Evolutionary conservation across 208 protist genomes (phyloP).

Genomic region (Trypanosoma cruzi): DNA sequence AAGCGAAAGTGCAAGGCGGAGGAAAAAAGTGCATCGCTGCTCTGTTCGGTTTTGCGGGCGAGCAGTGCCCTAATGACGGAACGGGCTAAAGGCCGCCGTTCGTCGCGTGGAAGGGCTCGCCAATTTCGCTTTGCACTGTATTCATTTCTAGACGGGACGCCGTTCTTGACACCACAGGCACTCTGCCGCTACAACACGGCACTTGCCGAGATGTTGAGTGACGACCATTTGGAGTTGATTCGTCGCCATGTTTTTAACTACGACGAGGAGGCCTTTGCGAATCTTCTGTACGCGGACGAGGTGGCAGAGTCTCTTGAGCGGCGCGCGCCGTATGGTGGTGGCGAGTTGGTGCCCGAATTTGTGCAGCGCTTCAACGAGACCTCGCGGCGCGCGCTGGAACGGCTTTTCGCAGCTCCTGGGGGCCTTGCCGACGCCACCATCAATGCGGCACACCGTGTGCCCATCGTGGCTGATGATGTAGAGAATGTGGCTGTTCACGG

Average conservation of each 20-base stretch:
- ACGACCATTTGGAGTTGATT: slow-evolving; percentile 70
- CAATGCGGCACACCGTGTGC: slow-evolving; percentile 6
- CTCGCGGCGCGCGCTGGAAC: slow-evolving; percentile 21
- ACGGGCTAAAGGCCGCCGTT: background rate
- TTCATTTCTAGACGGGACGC: slow-evolving; percentile 79
- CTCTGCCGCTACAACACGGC: slow-evolving; percentile 80
- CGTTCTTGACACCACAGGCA: slow-evolving; percentile 56
- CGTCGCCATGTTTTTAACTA: slow-evolving; percentile 64
- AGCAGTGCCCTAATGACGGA: slow-evolving; percentile 28
- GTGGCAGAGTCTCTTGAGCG: slow-evolving; percentile 43
- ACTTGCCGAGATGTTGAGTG: slow-evolving; percentile 68
- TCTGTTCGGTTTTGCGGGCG: slow-evolving; percentile 26
- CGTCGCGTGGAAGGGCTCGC: background rate
- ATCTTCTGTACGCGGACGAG: slow-evolving; percentile 86
- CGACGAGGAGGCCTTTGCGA: slow-evolving; percentile 77
- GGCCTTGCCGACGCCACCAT: slow-evolving; percentile 27
- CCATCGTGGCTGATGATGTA: slow-evolving; percentile 12
- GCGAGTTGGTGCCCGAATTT: slow-evolving; percentile 26
- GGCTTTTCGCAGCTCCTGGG: slow-evolving; percentile 28
- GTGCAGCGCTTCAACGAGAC: slow-evolving; percentile 35
- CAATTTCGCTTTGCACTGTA: slow-evolving; percentile 15
- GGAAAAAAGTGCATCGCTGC: slow-evolving; percentile 17
- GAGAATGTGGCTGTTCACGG: background rate
- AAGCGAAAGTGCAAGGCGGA: slow-evolving; percentile 15
- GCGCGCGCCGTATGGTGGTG: slow-evolving; percentile 8